phyloP scores from a whole-genome alignment of 1,284 basidiomycete species.

The Boletus sp. region DNA sequence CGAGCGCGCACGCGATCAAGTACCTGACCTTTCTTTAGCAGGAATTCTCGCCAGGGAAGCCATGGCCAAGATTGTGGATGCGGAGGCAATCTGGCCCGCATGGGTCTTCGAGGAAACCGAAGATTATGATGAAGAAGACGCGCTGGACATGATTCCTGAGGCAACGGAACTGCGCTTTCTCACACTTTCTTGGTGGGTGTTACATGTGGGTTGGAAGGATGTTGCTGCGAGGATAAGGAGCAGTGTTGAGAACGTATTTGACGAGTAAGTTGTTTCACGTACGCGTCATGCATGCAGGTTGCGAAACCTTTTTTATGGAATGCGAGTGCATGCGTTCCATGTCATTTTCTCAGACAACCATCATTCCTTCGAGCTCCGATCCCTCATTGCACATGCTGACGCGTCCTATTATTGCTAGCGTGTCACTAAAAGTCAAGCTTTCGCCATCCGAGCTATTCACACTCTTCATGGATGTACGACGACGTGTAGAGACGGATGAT shows the following conservation, averaged over 20 bases:
- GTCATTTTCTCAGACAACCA: neutral
- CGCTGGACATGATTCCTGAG: constrained; percentile 46
- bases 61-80: constrained; percentile 29
- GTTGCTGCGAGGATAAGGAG: constrained; percentile 72
- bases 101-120: constrained; percentile 27
- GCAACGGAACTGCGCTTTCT: constrained; percentile 79
- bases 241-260: constrained; percentile 81
- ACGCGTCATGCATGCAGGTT: neutral
- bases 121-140: constrained; percentile 16
- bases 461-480: constrained; percentile 70
- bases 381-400: constrained; percentile 15
- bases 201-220: constrained; percentile 89
- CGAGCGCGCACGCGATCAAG: constrained; percentile 55
- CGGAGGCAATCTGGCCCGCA: constrained; percentile 31
- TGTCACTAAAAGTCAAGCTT: constrained; percentile 79
- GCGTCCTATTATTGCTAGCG: constrained; percentile 44
- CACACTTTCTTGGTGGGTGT: constrained; percentile 89
- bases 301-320: neutral
- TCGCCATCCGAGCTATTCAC: constrained; percentile 68
- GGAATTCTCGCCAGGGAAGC: constrained; percentile 33
- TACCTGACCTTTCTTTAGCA: constrained; percentile 31
- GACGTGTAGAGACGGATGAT: constrained; percentile 72
- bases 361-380: neutral
- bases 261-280: constrained; percentile 55
- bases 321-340: neutral